phyloP scores from a whole-genome alignment of 768 basidiomycete species.

The Boletus patriciae region DNA sequence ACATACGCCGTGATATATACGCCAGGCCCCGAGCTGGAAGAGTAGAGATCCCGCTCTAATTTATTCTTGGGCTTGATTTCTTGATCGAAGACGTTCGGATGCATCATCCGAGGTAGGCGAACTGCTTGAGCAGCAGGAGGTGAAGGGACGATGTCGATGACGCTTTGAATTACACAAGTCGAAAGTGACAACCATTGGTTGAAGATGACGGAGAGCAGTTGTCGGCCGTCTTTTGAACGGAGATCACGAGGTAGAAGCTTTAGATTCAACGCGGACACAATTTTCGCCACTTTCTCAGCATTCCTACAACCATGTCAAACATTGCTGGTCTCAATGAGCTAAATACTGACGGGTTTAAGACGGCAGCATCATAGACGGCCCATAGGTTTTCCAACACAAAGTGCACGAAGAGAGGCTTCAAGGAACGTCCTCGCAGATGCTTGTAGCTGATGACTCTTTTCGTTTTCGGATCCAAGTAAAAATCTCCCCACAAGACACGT shows the following conservation, averaged over 20 bases:
- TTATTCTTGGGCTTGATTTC: conserved; percentile 67
- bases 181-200: conserved; percentile 96
- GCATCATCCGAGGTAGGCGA: conserved; percentile 88
- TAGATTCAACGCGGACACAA: conserved; percentile 76
- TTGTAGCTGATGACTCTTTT: conserved; percentile 91
- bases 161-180: conserved; percentile 85
- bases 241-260: conserved; percentile 88
- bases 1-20: conserved; percentile 82
- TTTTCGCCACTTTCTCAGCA: conserved; percentile 84
- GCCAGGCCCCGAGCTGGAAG: conserved; percentile 56
- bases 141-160: conserved; percentile 92
- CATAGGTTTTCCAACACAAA: conserved; percentile 97
- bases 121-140: conserved; percentile 78
- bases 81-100: conserved; percentile 70
- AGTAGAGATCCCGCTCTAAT: conserved; percentile 81
- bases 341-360: conserved; percentile 79
- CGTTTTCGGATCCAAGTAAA: conserved; percentile 93
- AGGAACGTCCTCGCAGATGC: conserved; percentile 77
- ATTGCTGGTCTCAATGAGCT: not conserved
- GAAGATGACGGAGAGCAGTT: conserved; percentile 83
- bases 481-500: conserved; percentile 95
- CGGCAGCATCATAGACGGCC: conserved; percentile 91
- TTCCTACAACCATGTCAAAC: conserved; percentile 55
- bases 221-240: conserved; percentile 85
- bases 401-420: conserved; percentile 97